These are phyloP conservation scores for Delonix regia DNA, from an alignment of 306 rosid species.

Conservation along the genomic window DNA sequence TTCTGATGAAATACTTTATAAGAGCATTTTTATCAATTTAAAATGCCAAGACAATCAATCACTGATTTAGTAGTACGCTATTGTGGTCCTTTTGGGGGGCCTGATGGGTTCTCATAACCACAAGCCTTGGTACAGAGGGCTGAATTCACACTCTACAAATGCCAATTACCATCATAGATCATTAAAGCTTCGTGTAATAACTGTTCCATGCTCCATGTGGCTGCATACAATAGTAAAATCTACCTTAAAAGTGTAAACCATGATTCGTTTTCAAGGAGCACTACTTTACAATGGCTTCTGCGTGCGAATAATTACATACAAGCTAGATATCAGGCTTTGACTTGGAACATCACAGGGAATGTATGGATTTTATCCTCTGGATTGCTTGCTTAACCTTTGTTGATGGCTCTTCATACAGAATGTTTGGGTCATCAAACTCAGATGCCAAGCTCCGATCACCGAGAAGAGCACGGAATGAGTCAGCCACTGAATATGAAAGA, in stretches of 20 bases:
- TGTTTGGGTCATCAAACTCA: constrained; percentile 74
- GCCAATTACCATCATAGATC: neutral
- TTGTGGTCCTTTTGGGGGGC: too few species aligned
- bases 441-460: constrained; percentile 80
- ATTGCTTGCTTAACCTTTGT: constrained; percentile 67
- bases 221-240: neutral
- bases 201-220: neutral
- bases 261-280: neutral
- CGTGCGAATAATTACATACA: neutral
- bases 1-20: too few species aligned
- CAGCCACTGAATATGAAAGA: constrained; percentile 84
- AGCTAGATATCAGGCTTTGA: constrained; percentile 22
- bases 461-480: constrained; percentile 88
- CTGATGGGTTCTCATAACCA: too few species aligned
- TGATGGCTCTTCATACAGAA: constrained; percentile 88
- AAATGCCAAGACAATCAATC: too few species aligned
- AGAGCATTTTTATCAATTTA: too few species aligned
- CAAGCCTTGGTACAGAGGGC: neutral
- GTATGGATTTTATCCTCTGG: constrained; percentile 69
- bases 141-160: too few species aligned
- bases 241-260: neutral
- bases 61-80: too few species aligned
- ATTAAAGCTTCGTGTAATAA: neutral
- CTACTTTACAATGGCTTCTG: neutral
- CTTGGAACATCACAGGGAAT: constrained; percentile 57